Evolutionary conservation across 768 basidiomycete genomes (phyloP).

Genomic region (Leccinellum rugosiceps): DNA sequence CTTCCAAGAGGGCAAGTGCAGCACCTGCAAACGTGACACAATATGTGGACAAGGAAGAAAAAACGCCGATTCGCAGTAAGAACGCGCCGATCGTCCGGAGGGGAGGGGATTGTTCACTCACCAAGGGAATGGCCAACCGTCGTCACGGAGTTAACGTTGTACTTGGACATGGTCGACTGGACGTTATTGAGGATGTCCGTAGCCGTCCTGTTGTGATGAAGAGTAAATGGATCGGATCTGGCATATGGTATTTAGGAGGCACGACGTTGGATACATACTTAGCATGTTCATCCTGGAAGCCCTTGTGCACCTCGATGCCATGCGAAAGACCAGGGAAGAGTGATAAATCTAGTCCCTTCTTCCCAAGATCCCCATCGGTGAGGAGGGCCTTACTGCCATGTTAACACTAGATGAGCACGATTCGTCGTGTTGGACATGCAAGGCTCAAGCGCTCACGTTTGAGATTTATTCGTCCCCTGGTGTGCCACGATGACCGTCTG

Average conservation of each 20-base stretch:
- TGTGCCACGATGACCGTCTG: constrained; percentile 33
- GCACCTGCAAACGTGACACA: constrained; percentile 22
- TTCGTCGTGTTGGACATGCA: constrained; percentile 6
- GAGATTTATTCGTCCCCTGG: constrained; percentile 26
- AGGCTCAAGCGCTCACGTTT: constrained; percentile 39
- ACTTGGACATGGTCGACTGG: constrained; percentile 34
- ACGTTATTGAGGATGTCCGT: constrained; percentile 39
- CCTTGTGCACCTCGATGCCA: constrained; percentile 40
- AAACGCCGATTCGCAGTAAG: neutral
- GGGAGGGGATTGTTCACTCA: constrained; percentile 12
- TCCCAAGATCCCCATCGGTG: constrained; percentile 38
- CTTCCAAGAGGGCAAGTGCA: constrained; percentile 33
- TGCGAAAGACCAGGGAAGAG: constrained; percentile 47
- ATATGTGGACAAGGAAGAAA: neutral
- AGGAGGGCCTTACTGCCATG: constrained; percentile 33
- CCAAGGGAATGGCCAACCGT: constrained; percentile 43
- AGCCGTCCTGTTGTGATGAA: constrained; percentile 41
- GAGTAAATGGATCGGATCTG: neutral
- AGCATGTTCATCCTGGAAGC: constrained; percentile 44
- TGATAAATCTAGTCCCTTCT: constrained; percentile 30
- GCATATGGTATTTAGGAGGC: neutral
- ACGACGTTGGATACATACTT: constrained; percentile 28
- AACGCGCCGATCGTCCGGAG: neutral
- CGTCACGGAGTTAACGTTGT: constrained; percentile 36
- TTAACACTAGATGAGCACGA: constrained; percentile 15